Evolutionary conservation across 2,329 filamentous ascomycete species (phyloP), one percentile per base, ranked within the genome.

Genomic region (Phialocephala subalpina): DNA sequence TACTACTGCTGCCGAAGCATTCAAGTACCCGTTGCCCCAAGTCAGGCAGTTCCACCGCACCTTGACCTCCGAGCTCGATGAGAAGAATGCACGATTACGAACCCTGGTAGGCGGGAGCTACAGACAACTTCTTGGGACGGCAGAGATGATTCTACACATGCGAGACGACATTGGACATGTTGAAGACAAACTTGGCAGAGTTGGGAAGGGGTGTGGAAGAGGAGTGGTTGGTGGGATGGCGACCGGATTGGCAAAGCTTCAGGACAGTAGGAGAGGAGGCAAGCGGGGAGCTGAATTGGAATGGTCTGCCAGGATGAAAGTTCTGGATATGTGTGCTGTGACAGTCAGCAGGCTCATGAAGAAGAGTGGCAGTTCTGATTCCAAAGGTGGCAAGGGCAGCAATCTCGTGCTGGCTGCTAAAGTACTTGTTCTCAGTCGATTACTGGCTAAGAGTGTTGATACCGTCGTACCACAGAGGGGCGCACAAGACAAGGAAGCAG

Each of bases 101-200:
- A 88, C 84, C 20, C 86, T 89, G 76, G 88, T 90, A 67, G 88
- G 88, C 70, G 83, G 81, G 65, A 89, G 86, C 74, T 98, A 98
- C 79, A 92, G 95, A 72, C 93, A 96, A 73, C 88, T 98, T 9
- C 88, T 98, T 29, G 92, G 92, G 60, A 97, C 95, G 0, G 95
- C 95, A 62, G 94, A 97, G 80, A 90, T 90, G n/a, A 98, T 98
- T 71, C 91, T 97, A 62, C 86, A 90, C 67, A 97, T 98, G 93
- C 91, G 93, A 71, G 80, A 80, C 45, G 89, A 95, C 76, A 95
- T 96, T 80, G 86, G 90, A 67, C 81, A 83, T 14, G 90, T 93
- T 18, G 93, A 97, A 78, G 81, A 83, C 5, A 86, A 89, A 42
- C 84, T 98, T 60, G 86, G 86, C 18, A 84, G 84, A 66, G 90